A percentile compares a stretch with the other conserved stretches of the same genome.
Conservation (phyloP, 441 rosid genomes). For the Pelargonium cotyledonis region DNA sequence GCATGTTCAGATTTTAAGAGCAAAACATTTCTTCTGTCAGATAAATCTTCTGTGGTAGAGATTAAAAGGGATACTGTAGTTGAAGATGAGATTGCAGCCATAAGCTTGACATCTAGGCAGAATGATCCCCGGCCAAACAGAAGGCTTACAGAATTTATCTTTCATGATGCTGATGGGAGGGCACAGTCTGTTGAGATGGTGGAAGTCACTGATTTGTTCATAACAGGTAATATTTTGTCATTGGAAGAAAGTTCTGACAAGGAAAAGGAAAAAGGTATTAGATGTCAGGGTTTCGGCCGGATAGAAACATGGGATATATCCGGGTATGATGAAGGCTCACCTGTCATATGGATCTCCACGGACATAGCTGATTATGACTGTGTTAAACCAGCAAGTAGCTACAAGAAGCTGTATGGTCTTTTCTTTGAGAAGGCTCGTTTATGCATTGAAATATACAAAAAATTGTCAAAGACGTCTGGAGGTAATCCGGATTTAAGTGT, state of each 20-base stretch:
- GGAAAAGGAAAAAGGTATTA: conserved; percentile 39
- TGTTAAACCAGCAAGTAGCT: conserved; percentile 51
- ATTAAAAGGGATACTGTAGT: conserved; percentile 17
- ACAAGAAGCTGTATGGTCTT: conserved; percentile 44
- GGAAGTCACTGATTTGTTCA: conserved; percentile 52
- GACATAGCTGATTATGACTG: conserved; percentile 66
- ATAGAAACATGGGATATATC: conserved; percentile 68
- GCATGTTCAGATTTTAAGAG: conserved; percentile 25
- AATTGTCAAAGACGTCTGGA: conserved; percentile 49
- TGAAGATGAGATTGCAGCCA: conserved; percentile 24
- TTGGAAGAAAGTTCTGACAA: conserved; percentile 36
- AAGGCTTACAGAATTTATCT: conserved; percentile 54
- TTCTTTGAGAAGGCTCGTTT: conserved; percentile 63
- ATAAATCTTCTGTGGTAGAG: conserved; percentile 21
- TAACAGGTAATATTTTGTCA: conserved; percentile 60
- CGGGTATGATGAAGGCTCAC: conserved; percentile 75
- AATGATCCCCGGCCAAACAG: conserved; percentile 48
- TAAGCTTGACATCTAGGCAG: conserved; percentile 26
- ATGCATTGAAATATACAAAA: conserved; percentile 62
- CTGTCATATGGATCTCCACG: conserved; percentile 69
- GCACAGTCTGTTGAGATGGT: conserved; percentile 60
- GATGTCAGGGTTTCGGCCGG: conserved; percentile 58
- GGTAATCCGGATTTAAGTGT: conserved; percentile 57
- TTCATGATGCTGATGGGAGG: conserved; percentile 46
- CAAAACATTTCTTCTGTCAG: conserved; percentile 18